phyloP scores from a whole-genome alignment of 352 stramenopile genomes.

The Phytophthora hybrid region DNA sequence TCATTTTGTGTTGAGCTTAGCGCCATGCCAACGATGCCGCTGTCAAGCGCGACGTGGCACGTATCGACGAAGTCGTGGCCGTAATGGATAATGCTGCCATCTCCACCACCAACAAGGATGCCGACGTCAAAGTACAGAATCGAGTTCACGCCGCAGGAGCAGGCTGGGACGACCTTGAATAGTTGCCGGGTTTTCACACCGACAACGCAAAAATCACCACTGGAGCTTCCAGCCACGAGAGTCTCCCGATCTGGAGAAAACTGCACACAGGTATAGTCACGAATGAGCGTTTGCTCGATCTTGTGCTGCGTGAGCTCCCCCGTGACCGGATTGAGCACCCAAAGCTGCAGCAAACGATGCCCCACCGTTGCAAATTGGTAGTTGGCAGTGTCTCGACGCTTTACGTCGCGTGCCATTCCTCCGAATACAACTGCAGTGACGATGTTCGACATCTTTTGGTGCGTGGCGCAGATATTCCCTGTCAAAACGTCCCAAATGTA shows the following conservation, averaged over 20 bases:
- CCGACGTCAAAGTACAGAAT: slow-evolving; percentile 57
- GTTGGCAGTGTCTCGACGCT: slow-evolving; percentile 85
- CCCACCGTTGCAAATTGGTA: slow-evolving; percentile 92
- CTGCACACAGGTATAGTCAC: slow-evolving; percentile 85
- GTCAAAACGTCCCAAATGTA: slow-evolving; percentile 93
- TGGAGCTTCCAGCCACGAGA: slow-evolving; percentile 87
- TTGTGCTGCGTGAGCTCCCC: slow-evolving; percentile 79
- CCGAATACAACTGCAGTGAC: slow-evolving; percentile 79
- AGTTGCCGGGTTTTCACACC: slow-evolving; percentile 78
- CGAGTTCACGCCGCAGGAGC: slow-evolving; percentile 80
- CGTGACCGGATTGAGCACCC: slow-evolving; percentile 86
- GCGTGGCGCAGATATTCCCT: slow-evolving; percentile 88
- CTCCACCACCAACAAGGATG: slow-evolving; percentile 83
- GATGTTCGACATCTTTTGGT: slow-evolving; percentile 73
- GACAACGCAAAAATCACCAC: slow-evolving; percentile 88
- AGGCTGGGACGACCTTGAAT: slow-evolving; percentile 77
- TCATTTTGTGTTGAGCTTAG: slow-evolving; percentile 73
- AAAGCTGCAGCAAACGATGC: slow-evolving; percentile 79
- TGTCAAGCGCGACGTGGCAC: slow-evolving; percentile 74
- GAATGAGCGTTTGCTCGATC: slow-evolving; percentile 79
- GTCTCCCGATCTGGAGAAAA: slow-evolving; percentile 87
- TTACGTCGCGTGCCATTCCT: slow-evolving; percentile 91
- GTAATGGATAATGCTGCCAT: slow-evolving; percentile 89
- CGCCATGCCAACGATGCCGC: slow-evolving; percentile 59
- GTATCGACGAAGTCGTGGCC: slow-evolving; percentile 78